Conservation (phyloP, 1,284 basidiomycete genomes). For the Tilletia indica region DNA sequence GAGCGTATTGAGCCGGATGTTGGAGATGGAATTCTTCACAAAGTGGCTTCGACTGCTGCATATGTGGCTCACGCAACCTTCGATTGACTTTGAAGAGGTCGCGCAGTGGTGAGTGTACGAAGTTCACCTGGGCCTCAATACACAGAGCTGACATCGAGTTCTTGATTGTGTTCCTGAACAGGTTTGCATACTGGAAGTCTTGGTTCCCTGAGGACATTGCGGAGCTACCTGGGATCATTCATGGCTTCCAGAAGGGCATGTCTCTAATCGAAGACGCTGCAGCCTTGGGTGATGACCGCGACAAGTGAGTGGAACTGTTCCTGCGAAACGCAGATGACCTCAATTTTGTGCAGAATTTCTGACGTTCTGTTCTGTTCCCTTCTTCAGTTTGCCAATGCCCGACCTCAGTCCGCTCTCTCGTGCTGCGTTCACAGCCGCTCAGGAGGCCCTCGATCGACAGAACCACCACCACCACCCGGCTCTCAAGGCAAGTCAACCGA, state of each 20-base stretch:
- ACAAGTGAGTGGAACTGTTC: neutral
- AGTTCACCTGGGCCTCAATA: too few species aligned
- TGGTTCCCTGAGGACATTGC: slow-evolving; percentile 65
- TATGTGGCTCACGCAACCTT: slow-evolving; percentile 81
- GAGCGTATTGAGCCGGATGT: slow-evolving; percentile 31
- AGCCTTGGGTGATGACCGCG: slow-evolving; percentile 60
- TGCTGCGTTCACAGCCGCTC: slow-evolving; percentile 14
- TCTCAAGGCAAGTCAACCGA: neutral
- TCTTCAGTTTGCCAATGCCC: slow-evolving; percentile 68
- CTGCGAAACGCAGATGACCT: too few species aligned
- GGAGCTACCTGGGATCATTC: slow-evolving; percentile 65
- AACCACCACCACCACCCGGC: neutral
- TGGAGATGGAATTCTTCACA: slow-evolving; percentile 84
- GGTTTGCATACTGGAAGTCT: slow-evolving; percentile 74
- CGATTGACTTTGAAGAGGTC: slow-evolving; percentile 81
- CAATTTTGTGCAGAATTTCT: neutral
- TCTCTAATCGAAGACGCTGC: slow-evolving; percentile 90
- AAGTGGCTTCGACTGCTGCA: slow-evolving; percentile 92
- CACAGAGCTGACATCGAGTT: slow-evolving; percentile 48
- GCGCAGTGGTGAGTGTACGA: slow-evolving; percentile 67
- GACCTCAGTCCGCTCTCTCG: slow-evolving; percentile 54
- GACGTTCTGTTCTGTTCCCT: slow-evolving; percentile 60
- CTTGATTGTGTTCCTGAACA: slow-evolving; percentile 50
- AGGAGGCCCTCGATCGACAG: slow-evolving; percentile 14
- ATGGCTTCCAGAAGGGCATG: slow-evolving; percentile 79